Evolutionary conservation across 1,139 yeast species (phyloP).

Genomic region (Spathaspora sp.): DNA sequence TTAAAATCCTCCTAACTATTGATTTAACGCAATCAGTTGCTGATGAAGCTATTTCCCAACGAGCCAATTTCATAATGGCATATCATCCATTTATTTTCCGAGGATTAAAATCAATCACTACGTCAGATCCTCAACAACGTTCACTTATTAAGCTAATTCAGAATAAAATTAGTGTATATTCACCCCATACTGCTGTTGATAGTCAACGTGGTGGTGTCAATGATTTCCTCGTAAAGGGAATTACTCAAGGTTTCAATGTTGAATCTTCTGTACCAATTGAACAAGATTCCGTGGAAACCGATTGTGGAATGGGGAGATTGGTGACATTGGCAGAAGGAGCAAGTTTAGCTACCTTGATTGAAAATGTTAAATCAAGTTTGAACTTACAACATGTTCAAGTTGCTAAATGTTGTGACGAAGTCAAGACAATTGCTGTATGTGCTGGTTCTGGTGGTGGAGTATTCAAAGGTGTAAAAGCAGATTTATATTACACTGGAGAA

Average conservation of each 20-base stretch:
- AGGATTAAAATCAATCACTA: conserved; percentile 76
- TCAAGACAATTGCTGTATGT: conserved; percentile 74
- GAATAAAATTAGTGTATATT: conserved; percentile 80
- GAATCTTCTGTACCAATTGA: conserved; percentile 28
- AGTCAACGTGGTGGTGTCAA: conserved; percentile 91
- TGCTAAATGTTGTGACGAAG: conserved; percentile 39
- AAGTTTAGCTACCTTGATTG: conserved; percentile 46
- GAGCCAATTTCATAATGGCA: conserved; percentile 64
- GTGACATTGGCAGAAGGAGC: conserved; percentile 49
- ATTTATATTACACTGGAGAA: conserved; percentile 87
- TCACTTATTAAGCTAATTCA: conserved; percentile 72
- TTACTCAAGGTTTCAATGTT: conserved; percentile 32
- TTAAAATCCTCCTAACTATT: conserved; percentile 67
- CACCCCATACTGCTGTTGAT: conserved; percentile 96
- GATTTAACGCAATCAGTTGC: conserved; percentile 85
- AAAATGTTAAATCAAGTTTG: conserved; percentile 54
- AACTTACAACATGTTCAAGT: conserved; percentile 62
- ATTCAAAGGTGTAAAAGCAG: conserved; percentile 64
- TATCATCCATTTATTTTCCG: conserved; percentile 95
- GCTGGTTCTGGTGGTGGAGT: conserved; percentile 93
- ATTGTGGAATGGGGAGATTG: conserved; percentile 85
- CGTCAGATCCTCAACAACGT: conserved; percentile 73
- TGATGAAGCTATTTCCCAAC: conserved; percentile 68
- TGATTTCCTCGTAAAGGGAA: conserved; percentile 78
- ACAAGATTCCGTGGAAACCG: conserved; percentile 25